Evolutionary conservation across 441 rosid genomes (phyloP), one percentile per base, ranked within the genome.

Genomic region (Euphorbia celastroides): DNA sequence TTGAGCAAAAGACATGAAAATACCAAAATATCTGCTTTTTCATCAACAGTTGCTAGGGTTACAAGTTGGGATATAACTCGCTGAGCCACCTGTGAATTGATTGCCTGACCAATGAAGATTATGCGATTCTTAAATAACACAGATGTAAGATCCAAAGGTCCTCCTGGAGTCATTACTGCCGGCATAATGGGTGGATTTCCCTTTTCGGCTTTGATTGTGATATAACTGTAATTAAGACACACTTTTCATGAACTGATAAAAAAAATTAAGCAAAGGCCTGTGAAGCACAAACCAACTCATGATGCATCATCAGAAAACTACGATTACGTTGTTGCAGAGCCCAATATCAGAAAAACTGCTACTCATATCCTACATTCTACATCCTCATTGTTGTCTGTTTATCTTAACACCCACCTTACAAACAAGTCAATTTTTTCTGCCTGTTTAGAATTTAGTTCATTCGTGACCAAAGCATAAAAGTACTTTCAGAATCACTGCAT

Each of bases 111-210:
- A 5, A 89, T 81, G 74, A 93, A 93, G 74, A 93, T 88, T 23
- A 91, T 89, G 50, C 96, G 90, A 74, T 89, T 90, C 42, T 95
- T 81, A 58, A 89, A 84, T 59, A 93, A 69, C 58, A 93, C 90
- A 52, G n/a, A n/a, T 72, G 92, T 82, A 23, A 91, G 89, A 74
- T 91, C 99, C 75, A 88, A 57, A 68, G 93, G 81, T 72, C 97
- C n/a, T n/a, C n/a, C 96, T 61, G 97, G 93, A 56, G 96, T 89
- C 83, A 86, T 80, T 60, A 89, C 90, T 32, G 88, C 84, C 26
- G 96, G 97, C 97, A 88, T 89, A 42, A 91, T 77, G 34, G 96
- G 95, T 27, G 96, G 95, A 76, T 93, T 90, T 34, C 80, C 88
- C 16, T 72, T 84, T 72, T 73, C 82, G n/a, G 90, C 90, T 75